Evolutionary conservation across 306 rosid genomes (phyloP).

Genomic region (Quercus cerris): DNA sequence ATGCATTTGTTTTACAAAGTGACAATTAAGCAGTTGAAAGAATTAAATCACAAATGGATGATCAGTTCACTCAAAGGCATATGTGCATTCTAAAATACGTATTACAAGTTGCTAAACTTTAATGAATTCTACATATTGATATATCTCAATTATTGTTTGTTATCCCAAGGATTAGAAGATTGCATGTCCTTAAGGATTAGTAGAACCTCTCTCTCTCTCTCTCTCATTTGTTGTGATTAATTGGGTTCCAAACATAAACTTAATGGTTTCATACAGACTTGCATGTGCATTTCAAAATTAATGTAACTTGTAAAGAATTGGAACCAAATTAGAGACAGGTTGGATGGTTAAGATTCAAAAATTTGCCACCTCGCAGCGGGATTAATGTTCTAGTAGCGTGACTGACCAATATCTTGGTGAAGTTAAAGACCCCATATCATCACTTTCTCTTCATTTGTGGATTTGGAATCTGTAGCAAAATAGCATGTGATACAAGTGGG

Average conservation of each 20-base stretch:
- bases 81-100: background rate
- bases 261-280: background rate
- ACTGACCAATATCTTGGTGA: background rate
- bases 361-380: background rate
- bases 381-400: background rate
- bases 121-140: background rate
- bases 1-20: background rate
- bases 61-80: background rate
- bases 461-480: too few species aligned
- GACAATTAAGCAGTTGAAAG: background rate
- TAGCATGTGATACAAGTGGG: too few species aligned
- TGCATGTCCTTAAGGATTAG: background rate
- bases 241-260: background rate
- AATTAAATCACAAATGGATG: background rate
- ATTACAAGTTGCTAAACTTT: background rate
- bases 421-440: background rate
- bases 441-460: too few species aligned
- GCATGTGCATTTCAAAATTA: background rate
- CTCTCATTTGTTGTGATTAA: background rate
- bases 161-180: background rate
- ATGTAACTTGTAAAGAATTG: too few species aligned
- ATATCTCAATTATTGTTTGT: background rate
- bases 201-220: background rate
- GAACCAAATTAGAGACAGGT: background rate
- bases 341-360: background rate